These are phyloP conservation scores for Fomitopsis pinicola DNA, from an alignment of 1,284 basidiomycete species.

Conservation along the genomic window DNA sequence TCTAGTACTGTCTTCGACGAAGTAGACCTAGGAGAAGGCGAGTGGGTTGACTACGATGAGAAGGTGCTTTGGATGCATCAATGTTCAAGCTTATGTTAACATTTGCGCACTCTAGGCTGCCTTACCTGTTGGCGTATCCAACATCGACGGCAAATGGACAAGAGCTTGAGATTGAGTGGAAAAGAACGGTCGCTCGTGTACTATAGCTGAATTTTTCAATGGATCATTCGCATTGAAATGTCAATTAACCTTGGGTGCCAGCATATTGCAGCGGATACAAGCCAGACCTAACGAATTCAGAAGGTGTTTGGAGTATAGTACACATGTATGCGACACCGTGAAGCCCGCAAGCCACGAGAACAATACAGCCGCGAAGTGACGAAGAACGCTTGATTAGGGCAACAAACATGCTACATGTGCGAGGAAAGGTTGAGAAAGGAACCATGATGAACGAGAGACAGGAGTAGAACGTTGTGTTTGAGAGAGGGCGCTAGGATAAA, in stretches of 20 bases:
- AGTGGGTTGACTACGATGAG: conserved; percentile 83
- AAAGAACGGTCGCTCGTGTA: neutral
- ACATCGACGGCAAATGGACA: conserved; percentile 58
- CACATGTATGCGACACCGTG: neutral
- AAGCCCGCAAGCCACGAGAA: neutral
- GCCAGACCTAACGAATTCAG: neutral
- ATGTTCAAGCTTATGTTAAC: neutral
- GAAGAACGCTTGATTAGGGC: neutral
- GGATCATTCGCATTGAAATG: too few species aligned
- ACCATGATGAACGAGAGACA: neutral
- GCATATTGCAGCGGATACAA: neutral
- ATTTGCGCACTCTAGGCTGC: conserved; percentile 37
- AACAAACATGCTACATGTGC: neutral
- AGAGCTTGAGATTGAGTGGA: conserved; percentile 42
- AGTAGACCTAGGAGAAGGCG: conserved; percentile 56
- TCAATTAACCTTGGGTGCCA: too few species aligned
- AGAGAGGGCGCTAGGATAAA: neutral
- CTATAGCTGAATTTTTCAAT: neutral
- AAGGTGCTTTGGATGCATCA: conserved; percentile 43
- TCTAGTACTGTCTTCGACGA: conserved; percentile 56
- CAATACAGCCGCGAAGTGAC: conserved; percentile 1
- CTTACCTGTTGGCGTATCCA: conserved; percentile 61
- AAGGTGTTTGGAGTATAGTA: neutral
- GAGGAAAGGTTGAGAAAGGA: neutral
- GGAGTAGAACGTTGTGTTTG: neutral